phyloP scores from a whole-genome alignment of 805 yeast species.

The Teunomyces gatunensis region DNA sequence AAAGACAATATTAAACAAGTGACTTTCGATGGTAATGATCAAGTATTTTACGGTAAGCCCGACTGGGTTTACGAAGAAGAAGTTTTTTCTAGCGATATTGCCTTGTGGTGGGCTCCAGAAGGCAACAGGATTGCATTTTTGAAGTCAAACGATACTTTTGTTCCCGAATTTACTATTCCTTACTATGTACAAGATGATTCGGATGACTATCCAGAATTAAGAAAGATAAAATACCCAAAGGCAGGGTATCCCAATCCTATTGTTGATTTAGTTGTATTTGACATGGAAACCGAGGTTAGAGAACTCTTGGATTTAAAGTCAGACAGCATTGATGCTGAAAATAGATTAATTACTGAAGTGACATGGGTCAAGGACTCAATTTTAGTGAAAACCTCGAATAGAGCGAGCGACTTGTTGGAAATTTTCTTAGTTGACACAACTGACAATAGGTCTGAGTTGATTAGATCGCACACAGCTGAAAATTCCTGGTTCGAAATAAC shows the following conservation, averaged over 20 bases:
- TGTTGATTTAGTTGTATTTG: conserved; percentile 45
- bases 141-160: conserved; percentile 58
- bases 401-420: conserved; percentile 57
- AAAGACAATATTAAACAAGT: conserved; percentile 25
- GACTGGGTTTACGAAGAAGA: conserved; percentile 90
- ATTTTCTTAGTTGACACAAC: conserved; percentile 43
- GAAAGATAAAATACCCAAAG: conserved; percentile 63
- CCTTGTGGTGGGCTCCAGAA: conserved; percentile 74
- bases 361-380: conserved; percentile 55
- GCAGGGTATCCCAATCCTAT: conserved; percentile 66
- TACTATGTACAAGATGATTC: conserved; percentile 41
- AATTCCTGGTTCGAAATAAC: conserved; percentile 62
- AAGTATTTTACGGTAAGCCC: conserved; percentile 64
- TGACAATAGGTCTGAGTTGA: conserved; percentile 27
- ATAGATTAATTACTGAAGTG: conserved; percentile 58
- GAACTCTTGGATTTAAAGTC: conserved; percentile 15
- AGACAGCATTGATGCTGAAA: conserved; percentile 27
- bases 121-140: conserved; percentile 55
- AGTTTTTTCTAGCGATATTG: conserved; percentile 54
- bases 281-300: conserved; percentile 21
- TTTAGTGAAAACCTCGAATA: conserved; percentile 58
- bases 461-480: conserved; percentile 45
- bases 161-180: conserved; percentile 51
- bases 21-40: conserved; percentile 51
- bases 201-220: conserved; percentile 47